phyloP scores from a whole-genome alignment of 306 rosid genomes.

The cucumber (Cucumis sativus) region Cucumber_9930_V3 NC_026660.2:29591501-29592000 shows the following conservation, averaged over 20 bases:
- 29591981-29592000: constrained; percentile 34
- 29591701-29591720: constrained; percentile 55
- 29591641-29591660: constrained; percentile 61
- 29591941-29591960: constrained; percentile 1
- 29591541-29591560: not conserved
- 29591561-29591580: not conserved
- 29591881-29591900: constrained; percentile 7
- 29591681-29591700: constrained; percentile 69
- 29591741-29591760: not conserved
- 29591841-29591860: constrained; percentile 2
- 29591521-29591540: not conserved
- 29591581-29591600: constrained; percentile 55
- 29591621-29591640: constrained; percentile 82
- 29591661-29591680: constrained; percentile 88
- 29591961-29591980: constrained; percentile 20
- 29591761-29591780: not conserved
- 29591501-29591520: constrained; percentile 60
- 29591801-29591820: not conserved
- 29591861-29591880: constrained; percentile 3
- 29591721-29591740: not conserved
- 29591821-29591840: not conserved
- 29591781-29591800: constrained; percentile 4
- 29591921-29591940: constrained; percentile 14
- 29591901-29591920: constrained; percentile 11
- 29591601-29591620: constrained; percentile 76